Evolutionary conservation across 176 grass and related monocot genomes (phyloP).

Genomic region (Eleusine coracana): DNA sequence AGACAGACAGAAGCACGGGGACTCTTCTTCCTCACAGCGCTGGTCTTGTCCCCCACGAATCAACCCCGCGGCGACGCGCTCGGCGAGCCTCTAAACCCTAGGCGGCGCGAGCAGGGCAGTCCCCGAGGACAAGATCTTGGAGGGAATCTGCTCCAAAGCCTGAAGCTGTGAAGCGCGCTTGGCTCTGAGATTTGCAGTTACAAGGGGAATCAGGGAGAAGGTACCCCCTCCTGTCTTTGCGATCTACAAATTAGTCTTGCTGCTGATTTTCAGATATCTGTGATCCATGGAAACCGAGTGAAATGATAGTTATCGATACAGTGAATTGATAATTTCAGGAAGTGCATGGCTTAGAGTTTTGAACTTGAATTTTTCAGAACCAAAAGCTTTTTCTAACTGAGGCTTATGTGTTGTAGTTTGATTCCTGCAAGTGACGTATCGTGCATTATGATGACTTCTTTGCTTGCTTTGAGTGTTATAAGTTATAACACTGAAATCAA

Average conservation of each 20-base stretch:
- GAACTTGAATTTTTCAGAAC: not conserved
- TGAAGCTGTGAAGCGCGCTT: not conserved
- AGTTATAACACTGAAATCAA: not conserved
- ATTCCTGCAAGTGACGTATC: not conserved
- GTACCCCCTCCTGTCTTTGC: slow-evolving; percentile 2
- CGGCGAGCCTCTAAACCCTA: not conserved
- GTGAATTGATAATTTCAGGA: not conserved
- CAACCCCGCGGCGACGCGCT: not conserved
- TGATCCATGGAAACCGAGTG: not conserved
- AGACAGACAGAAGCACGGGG: not conserved
- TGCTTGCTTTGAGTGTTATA: not conserved
- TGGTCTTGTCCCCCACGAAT: not conserved
- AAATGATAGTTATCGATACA: not conserved
- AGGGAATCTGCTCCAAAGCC: not conserved
- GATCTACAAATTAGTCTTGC: not conserved
- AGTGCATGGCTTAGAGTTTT: not conserved
- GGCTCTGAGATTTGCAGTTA: not conserved
- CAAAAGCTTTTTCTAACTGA: not conserved
- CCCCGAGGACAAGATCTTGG: not conserved
- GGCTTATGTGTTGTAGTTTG: not conserved
- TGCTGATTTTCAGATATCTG: not conserved
- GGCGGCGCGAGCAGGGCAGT: not conserved
- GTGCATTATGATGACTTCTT: not conserved
- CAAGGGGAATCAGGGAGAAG: not conserved
- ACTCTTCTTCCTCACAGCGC: not conserved